These are phyloP conservation scores for Chlorociboria aeruginascens DNA, from an alignment of 495 filamentous ascomycete genomes.

Conservation along the genomic window DNA sequence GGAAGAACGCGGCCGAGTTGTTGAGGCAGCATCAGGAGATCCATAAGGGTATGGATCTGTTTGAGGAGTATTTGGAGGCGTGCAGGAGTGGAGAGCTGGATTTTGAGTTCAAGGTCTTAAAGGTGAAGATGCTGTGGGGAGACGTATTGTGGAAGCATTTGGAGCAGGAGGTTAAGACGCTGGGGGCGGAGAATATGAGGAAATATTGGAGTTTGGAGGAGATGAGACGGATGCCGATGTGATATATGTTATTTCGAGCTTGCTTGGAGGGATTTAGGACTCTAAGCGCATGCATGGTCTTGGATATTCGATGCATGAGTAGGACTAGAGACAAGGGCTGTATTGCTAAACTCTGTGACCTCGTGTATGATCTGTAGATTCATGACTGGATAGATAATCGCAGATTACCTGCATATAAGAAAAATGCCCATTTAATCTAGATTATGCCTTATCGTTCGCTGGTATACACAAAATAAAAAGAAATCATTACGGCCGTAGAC, in stretches of 20 bases:
- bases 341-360: constrained; percentile 2
- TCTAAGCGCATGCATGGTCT: neutral
- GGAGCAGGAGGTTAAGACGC: constrained; percentile 56
- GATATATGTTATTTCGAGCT: neutral
- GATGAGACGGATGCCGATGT: constrained; percentile 63
- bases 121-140: constrained; percentile 57
- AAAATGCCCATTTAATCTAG: constrained; percentile 1
- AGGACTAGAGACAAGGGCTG: neutral
- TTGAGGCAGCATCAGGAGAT: constrained; percentile 73
- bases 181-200: constrained; percentile 80
- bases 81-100: constrained; percentile 56
- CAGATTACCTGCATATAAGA: neutral
- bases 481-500: neutral
- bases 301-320: neutral
- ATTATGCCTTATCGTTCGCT: constrained; percentile 12
- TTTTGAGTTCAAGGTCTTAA: constrained; percentile 54
- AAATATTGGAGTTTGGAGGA: constrained; percentile 70
- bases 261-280: neutral
- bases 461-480: constrained; percentile 10
- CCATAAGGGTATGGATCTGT: constrained; percentile 64
- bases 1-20: constrained; percentile 44
- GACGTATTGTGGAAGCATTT: constrained; percentile 61
- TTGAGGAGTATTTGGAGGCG: constrained; percentile 53
- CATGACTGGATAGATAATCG: too few relatives aligned
- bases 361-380: neutral